Percentiles rank a stretch among this genome's conserved stretches.
Conservation (phyloP, 345 rosid genomes). For the Boechera retrofracta region DNA sequence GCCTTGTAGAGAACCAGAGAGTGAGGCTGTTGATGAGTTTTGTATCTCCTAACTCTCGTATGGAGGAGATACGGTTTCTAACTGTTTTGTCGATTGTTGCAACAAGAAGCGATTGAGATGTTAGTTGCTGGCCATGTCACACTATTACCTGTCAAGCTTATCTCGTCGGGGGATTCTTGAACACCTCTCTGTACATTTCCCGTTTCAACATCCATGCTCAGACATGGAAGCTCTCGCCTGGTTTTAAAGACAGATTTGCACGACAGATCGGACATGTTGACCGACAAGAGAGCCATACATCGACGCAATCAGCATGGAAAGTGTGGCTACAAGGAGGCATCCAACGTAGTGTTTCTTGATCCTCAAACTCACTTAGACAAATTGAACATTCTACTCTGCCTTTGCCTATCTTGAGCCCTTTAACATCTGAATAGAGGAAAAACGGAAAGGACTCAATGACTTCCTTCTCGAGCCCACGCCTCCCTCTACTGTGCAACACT, state of each 20-base stretch:
- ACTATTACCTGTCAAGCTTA: slow-evolving; percentile 24
- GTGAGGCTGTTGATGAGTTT: too few relatives aligned
- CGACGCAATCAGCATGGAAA: slow-evolving; percentile 72
- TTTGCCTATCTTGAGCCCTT: slow-evolving; percentile 57
- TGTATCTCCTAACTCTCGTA: too few relatives aligned
- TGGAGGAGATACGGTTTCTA: too few relatives aligned
- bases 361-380: slow-evolving; percentile 72
- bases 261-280: slow-evolving; percentile 86
- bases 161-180: not conserved
- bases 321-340: slow-evolving; percentile 78
- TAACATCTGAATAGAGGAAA: slow-evolving; percentile 65
- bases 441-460: slow-evolving; percentile 62
- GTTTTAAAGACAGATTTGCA: slow-evolving; percentile 36
- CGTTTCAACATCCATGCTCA: slow-evolving; percentile 36
- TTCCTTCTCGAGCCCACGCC: not conserved
- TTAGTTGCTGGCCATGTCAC: not conserved
- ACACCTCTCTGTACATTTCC: slow-evolving; percentile 20
- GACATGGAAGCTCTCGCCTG: slow-evolving; percentile 26
- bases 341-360: slow-evolving; percentile 65
- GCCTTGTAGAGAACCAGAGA: too few relatives aligned
- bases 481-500: too few relatives aligned
- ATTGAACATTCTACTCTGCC: slow-evolving; percentile 64
- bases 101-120: too few relatives aligned
- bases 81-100: too few relatives aligned
- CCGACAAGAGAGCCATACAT: slow-evolving; percentile 63